Percentiles rank a stretch among this genome's conserved stretches.
These are phyloP conservation scores for Fusarium falciforme DNA, from an alignment of 2,329 filamentous ascomycete species.

Conservation along the genomic window DNA sequence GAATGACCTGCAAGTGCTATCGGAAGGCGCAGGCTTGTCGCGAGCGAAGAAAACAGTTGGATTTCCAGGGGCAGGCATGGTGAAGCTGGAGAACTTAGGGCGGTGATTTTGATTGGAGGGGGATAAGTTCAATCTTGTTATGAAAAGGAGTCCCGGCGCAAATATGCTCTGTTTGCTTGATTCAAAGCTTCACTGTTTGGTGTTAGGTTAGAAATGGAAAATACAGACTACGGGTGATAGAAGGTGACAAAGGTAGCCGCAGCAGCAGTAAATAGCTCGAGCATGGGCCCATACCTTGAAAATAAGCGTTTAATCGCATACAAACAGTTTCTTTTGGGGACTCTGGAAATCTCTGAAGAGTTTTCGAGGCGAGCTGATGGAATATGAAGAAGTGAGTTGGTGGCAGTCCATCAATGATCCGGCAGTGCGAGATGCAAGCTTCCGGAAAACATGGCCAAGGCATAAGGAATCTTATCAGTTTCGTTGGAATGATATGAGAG, in stretches of 20 bases:
- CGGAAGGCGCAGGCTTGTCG: constrained; percentile 19
- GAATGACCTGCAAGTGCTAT: constrained; percentile 27
- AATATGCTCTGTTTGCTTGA: neutral
- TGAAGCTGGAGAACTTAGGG: neutral
- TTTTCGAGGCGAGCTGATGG: neutral
- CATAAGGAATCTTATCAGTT: neutral
- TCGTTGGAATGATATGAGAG: neutral
- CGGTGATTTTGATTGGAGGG: neutral
- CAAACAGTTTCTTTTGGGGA: neutral
- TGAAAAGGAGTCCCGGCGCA: too few relatives aligned
- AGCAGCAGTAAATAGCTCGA: neutral
- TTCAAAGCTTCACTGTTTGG: neutral
- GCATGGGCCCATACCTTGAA: neutral
- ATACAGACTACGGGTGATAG: neutral
- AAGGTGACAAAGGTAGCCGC: neutral
- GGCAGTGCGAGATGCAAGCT: neutral
- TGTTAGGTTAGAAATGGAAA: neutral
- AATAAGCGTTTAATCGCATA: neutral
- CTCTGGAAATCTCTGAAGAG: neutral
- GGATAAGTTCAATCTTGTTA: neutral
- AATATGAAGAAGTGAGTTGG: neutral
- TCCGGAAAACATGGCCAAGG: neutral
- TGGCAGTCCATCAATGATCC: neutral
- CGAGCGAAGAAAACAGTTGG: constrained; percentile 39
- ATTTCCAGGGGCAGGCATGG: constrained; percentile 25